Evolutionary conservation across 2,329 filamentous ascomycete species (phyloP), one percentile per base, ranked within the genome.

Genomic region (Venturia aucupariae): DNA sequence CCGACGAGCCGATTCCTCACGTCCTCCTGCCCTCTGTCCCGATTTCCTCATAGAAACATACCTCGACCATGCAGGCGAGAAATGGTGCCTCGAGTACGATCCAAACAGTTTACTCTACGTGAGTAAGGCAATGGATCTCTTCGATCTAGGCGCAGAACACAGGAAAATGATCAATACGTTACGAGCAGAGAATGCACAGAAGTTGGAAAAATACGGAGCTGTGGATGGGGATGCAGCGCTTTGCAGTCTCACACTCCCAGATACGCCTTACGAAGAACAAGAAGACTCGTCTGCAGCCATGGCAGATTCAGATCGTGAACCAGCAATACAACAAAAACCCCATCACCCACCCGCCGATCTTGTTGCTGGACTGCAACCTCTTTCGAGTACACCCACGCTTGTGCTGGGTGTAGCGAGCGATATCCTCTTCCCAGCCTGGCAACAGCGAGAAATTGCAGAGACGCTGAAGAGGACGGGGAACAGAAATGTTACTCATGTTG

Each of bases 31-130:
- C 0, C 78, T 99, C n/a, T 99, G 94, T 71, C 92, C 94, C 0
- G 94, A 99, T 73, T 99, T 97, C 72, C 81, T 99, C 30, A 96
- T 99, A 69, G 94, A 99, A 78, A 99, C 94, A 0, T 99, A 99
- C 73, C 84, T 99, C 22, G 94, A 99, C 75, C 94, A 99, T 72
- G 94, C 94, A 0, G 94, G 94, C 24, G 94, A 99, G 79, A 99
- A 99, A 76, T 99, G 96, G 80, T 97, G 92, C 73, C 82, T 99
- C 32, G 92, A 94, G 68, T 97, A 97, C 74, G 94, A 99, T 71
- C 86, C 94, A 32, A 99, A 99, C 77, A 96, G 92, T 72, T 79
- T 97, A 46, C 81, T 99, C 2, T 99, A 99, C 75, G 90, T 99
- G 65, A 96, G 91, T 75, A 99, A 99, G 77, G 94, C 94, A 5